Base-by-base conservation (phyloP, 2,329 filamentous ascomycete genomes). In the Talaromyces sp. region DNA sequence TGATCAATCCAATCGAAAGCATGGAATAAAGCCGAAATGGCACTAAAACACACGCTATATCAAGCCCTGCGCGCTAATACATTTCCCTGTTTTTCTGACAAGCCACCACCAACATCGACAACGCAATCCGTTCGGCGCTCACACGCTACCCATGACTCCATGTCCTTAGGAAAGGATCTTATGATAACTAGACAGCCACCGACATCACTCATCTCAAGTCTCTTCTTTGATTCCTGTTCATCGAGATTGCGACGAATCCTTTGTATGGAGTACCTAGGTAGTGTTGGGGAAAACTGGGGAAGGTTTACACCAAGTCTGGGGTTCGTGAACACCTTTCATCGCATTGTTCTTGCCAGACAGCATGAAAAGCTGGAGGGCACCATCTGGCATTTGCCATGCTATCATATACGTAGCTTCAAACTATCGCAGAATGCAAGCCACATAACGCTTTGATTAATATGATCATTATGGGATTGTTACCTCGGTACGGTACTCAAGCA, bases 51-150 rank as follows among this genome's bases (percentile, higher is more conserved):
- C n/a, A 3, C 29, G 29, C 51, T 34, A 34, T 19, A 36, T 38
- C 2, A 56, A 56, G n/a, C 29, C 31, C 13, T 13, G 53, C 31
- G 13, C 51, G 2, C 31, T 34, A 54, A 22, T 34, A 54, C 27
- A 54, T 56, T 56, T 56, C 53, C 53, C 6, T 56, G 53, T 56
- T 56, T 56, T 38, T 25, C 11, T 6, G 31, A 56, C n/a, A 5
- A 56, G 31, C 53, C 29, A 38, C 47, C 43, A 45, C 45, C 45
- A 49, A 15, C 47, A 27, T 15, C 13, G 4, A 51, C 47, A 27
- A 29, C 22, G 2, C 51, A 22, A 36, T 31, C 25, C 17, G 17
- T 54, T 53, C 25, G 25, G 22, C 25, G 22, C 17, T 40, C 17
- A n/a, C 15, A 5, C 5, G 8, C n/a, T 43, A n/a, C 19, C 8